Percentiles rank a stretch among this genome's conserved stretches.
These are phyloP conservation scores for Cladosporium austrohemisphaericum DNA, from an alignment of 2,329 filamentous ascomycete genomes.

Conservation along the genomic window DNA sequence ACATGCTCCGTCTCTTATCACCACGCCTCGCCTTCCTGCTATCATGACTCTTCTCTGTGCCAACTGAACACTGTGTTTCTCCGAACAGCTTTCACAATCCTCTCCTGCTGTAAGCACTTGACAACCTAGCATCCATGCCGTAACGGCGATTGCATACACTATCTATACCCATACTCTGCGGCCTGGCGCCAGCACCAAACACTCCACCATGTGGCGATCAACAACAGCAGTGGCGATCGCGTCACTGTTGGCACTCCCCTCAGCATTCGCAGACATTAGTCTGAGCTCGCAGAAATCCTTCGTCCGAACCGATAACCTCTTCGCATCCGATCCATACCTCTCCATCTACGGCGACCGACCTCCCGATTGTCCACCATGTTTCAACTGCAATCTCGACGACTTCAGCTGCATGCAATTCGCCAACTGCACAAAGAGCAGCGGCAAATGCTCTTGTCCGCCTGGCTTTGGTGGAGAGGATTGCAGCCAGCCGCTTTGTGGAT, in stretches of 20 bases:
- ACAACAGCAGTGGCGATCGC: conserved; percentile 21
- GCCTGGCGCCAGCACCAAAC: conserved; percentile 10
- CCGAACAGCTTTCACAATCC: too few relatives aligned
- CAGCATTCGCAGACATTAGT: conserved; percentile 18
- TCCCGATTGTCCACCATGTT: conserved; percentile 79
- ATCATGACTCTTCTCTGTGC: neutral
- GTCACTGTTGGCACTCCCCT: conserved; percentile 24
- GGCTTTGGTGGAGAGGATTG: conserved; percentile 96
- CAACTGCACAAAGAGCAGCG: conserved; percentile 81
- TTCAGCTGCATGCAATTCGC: conserved; percentile 91
- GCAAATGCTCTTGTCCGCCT: conserved; percentile 86
- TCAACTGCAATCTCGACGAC: conserved; percentile 94
- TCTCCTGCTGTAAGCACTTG: too few relatives aligned
- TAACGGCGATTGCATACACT: neutral
- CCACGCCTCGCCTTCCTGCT: neutral
- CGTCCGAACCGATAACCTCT: conserved; percentile 14
- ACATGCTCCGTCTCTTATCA: conserved; percentile 1
- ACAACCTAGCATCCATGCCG: neutral
- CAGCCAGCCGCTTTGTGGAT: conserved; percentile 84
- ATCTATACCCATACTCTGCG: neutral
- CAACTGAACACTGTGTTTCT: neutral
- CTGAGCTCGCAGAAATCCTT: conserved; percentile 10
- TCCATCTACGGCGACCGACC: conserved; percentile 70
- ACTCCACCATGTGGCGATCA: conserved; percentile 26
- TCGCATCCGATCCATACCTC: conserved; percentile 34